These are phyloP conservation scores for Cutaneotrichosporon cutaneum DNA, from an alignment of 1,284 basidiomycete species.

Conservation along the genomic window DNA sequence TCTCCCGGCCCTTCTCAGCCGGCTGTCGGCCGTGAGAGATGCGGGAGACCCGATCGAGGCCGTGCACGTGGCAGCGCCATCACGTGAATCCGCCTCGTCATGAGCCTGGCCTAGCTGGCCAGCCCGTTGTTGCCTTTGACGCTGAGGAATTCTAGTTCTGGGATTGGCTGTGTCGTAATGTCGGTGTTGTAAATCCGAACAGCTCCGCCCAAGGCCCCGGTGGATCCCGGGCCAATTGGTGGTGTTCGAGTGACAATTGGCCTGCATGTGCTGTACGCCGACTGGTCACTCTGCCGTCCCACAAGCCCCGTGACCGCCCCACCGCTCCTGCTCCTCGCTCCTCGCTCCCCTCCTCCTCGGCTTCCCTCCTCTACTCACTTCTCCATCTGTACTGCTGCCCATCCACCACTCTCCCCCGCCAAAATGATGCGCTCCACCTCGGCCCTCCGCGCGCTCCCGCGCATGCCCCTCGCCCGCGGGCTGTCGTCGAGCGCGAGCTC, in stretches of 20 bases:
- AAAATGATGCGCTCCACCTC: constrained; percentile 27
- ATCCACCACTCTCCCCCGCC: constrained; percentile 14
- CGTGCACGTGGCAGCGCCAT: background rate
- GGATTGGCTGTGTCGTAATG: background rate
- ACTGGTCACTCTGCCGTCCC: background rate
- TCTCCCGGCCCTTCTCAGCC: background rate
- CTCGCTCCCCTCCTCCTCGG: background rate
- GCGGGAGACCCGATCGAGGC: background rate
- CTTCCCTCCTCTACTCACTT: constrained; percentile 8
- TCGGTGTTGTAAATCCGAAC: constrained; percentile 4
- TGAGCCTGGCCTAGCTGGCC: too few species aligned
- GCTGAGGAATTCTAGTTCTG: background rate
- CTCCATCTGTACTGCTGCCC: constrained; percentile 1
- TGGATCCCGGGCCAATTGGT: background rate
- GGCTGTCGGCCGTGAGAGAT: background rate
- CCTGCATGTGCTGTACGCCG: background rate
- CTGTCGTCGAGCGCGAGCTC: constrained; percentile 37
- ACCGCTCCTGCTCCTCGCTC: background rate
- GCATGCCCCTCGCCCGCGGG: constrained; percentile 28
- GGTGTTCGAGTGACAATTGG: background rate
- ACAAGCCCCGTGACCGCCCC: background rate
- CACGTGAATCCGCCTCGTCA: background rate
- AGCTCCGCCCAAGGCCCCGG: background rate
- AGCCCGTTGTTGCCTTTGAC: too few species aligned
- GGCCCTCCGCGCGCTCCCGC: constrained; percentile 24